Percentiles rank a stretch among this genome's conserved stretches.
These are phyloP conservation scores for Wickerhamiella lipophila DNA, from an alignment of 805 yeast species.

Conservation along the genomic window DNA sequence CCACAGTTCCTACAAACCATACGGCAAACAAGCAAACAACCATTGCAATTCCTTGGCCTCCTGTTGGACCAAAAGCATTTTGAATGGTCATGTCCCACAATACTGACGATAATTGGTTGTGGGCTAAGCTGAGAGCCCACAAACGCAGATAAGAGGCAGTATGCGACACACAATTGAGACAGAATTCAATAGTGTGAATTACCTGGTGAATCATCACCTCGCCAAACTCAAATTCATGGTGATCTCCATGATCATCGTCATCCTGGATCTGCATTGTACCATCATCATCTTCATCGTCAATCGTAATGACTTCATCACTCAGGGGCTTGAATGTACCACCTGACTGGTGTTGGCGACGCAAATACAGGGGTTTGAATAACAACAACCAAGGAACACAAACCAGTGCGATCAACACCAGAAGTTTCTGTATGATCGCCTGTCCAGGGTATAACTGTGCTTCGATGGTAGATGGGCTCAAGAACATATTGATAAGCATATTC, in stretches of 20 bases:
- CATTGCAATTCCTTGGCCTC: constrained; percentile 51
- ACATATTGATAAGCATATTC: constrained; percentile 94
- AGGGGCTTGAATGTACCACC: constrained; percentile 7
- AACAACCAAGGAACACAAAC: constrained; percentile 90
- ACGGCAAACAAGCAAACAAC: constrained; percentile 73
- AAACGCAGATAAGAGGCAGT: constrained; percentile 92
- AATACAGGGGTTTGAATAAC: constrained; percentile 66
- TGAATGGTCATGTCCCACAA: constrained; percentile 93
- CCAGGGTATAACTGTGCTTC: constrained; percentile 71
- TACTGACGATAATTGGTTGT: constrained; percentile 85
- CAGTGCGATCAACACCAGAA: constrained; percentile 60
- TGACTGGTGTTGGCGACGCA: constrained; percentile 28
- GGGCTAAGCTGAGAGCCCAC: constrained; percentile 96
- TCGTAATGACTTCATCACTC: constrained; percentile 1
- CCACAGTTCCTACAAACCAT: constrained; percentile 90
- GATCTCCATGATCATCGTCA: constrained; percentile 25
- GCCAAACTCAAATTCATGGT: constrained; percentile 57
- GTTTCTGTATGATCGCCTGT: constrained; percentile 61
- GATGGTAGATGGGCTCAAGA: constrained; percentile 78
- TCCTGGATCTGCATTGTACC: constrained; percentile 21
- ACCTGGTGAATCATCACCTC: constrained; percentile 95
- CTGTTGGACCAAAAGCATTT: constrained; percentile 60
- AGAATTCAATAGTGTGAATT: constrained; percentile 93
- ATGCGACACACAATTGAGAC: constrained; percentile 91
- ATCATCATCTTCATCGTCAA: constrained; percentile 29